phyloP scores from a whole-genome alignment of 2,329 filamentous ascomycete genomes.

The Metarhizium rileyi region DNA sequence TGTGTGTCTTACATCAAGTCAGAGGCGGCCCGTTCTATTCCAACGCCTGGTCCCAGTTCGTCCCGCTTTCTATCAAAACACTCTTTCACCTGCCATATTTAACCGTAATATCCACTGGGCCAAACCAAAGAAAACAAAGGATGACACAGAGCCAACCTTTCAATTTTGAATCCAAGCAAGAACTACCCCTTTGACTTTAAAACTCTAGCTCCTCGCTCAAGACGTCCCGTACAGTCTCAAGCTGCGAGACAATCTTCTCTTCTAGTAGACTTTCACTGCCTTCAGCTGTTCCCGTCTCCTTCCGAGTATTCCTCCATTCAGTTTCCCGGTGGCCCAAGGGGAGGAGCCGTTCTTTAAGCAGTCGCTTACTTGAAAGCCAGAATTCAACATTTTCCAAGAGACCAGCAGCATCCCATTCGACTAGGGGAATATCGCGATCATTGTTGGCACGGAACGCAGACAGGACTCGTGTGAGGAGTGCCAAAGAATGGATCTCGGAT shows the following conservation, averaged over 20 bases:
- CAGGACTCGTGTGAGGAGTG: conserved; percentile 66
- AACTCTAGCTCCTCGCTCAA: conserved; percentile 40
- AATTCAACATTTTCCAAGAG: conserved; percentile 78
- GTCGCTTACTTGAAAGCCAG: conserved; percentile 59
- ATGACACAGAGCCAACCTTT: background rate
- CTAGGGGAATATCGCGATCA: conserved; percentile 59
- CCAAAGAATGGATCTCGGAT: conserved; percentile 69
- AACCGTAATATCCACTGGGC: background rate
- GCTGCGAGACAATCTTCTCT: conserved; percentile 61
- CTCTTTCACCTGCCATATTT: conserved; percentile 2
- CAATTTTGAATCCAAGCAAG: background rate
- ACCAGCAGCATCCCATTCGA: conserved; percentile 64
- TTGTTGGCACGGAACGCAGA: conserved; percentile 55
- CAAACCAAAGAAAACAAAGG: background rate
- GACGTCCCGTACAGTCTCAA: conserved; percentile 50
- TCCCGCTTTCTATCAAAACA: conserved; percentile 3
- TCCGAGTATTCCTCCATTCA: conserved; percentile 43
- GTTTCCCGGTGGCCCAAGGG: conserved; percentile 64
- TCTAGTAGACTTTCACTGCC: conserved; percentile 57
- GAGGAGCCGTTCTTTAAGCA: conserved; percentile 63
- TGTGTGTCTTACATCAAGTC: background rate
- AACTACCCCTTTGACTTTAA: conserved; percentile 12
- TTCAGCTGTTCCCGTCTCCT: conserved; percentile 22
- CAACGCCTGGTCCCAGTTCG: conserved; percentile 9
- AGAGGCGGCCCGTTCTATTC: conserved; percentile 7